Evolutionary conservation across 2,329 filamentous ascomycete genomes (phyloP).

Genomic region (Botrytis porri): DNA sequence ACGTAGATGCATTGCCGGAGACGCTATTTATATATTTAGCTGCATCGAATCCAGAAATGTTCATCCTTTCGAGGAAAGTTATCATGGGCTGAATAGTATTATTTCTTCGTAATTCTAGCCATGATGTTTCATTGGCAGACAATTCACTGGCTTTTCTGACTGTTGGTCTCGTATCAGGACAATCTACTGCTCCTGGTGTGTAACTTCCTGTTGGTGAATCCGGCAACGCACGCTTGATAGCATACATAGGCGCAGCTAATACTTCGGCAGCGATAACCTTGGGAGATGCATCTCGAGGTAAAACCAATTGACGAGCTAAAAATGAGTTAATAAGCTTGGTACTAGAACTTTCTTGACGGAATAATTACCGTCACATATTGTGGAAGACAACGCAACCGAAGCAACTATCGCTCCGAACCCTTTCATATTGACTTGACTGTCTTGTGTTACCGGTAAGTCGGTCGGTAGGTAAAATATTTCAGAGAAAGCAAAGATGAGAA

Average conservation of each 20-base stretch:
- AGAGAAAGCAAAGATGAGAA: not conserved
- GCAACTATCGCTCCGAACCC: slow-evolving; percentile 3
- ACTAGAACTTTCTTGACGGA: not conserved
- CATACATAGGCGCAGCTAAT: slow-evolving; percentile 26
- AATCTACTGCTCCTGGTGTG: slow-evolving; percentile 63
- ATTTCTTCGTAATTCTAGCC: slow-evolving; percentile 68
- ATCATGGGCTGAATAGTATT: slow-evolving; percentile 74
- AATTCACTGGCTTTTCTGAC: slow-evolving; percentile 63
- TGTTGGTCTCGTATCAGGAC: slow-evolving; percentile 65
- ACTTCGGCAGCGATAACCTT: slow-evolving; percentile 30
- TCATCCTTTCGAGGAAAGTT: slow-evolving; percentile 66
- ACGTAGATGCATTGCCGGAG: slow-evolving; percentile 51
- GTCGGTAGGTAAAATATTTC: not conserved
- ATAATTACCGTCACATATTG: slow-evolving; percentile 15
- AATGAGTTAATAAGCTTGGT: slow-evolving; percentile 38
- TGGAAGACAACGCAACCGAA: slow-evolving; percentile 9
- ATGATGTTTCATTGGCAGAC: slow-evolving; percentile 67
- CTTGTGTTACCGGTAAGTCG: not conserved
- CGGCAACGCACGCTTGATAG: slow-evolving; percentile 34
- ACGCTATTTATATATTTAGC: slow-evolving; percentile 64
- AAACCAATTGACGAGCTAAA: slow-evolving; percentile 4
- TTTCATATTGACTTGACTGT: slow-evolving; percentile 13
- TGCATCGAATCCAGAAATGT: slow-evolving; percentile 78
- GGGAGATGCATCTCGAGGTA: slow-evolving; percentile 30
- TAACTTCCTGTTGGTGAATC: slow-evolving; percentile 59